phyloP scores from a whole-genome alignment of 2,329 filamentous ascomycete species.

The Venturia effusa region DNA sequence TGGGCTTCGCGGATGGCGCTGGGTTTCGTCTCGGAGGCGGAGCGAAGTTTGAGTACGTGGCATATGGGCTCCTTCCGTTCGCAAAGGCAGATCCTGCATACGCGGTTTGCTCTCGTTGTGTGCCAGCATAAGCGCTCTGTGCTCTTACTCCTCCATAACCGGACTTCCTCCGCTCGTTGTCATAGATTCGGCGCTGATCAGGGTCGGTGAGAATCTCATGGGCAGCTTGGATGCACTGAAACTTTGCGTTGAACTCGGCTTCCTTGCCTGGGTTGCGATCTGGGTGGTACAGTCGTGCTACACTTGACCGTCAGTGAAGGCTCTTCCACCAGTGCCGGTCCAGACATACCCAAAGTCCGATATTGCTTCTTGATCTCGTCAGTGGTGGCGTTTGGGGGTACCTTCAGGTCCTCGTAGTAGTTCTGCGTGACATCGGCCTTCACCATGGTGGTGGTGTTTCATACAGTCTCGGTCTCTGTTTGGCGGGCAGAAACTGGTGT shows the following conservation, averaged over 20 bases:
- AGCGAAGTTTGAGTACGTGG: constrained; percentile 9
- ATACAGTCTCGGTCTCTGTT: not conserved
- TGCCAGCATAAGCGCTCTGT: not conserved
- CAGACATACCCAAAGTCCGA: constrained; percentile 60
- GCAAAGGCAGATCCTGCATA: not conserved
- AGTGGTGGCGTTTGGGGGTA: constrained; percentile 55
- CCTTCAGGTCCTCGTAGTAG: constrained; percentile 76
- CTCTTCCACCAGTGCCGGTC: constrained; percentile 12
- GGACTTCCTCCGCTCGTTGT: constrained; percentile 45
- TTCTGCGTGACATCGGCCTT: constrained; percentile 59
- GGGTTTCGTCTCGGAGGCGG: constrained; percentile 8
- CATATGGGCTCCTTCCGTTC: constrained; percentile 6
- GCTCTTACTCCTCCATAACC: constrained; percentile 8
- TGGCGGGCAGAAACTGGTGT: not conserved
- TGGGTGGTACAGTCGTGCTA: constrained; percentile 52
- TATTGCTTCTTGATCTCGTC: constrained; percentile 80
- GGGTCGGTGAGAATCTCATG: constrained; percentile 64
- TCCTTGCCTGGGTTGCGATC: constrained; percentile 81
- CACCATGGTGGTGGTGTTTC: constrained; percentile 39
- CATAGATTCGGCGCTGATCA: constrained; percentile 48
- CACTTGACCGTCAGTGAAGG: constrained; percentile 9
- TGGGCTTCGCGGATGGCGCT: not conserved
- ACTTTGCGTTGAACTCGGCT: constrained; percentile 66
- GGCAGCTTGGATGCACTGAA: constrained; percentile 77
- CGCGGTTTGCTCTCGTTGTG: constrained; percentile 5